These are phyloP conservation scores for Musa acuminata DNA, from an alignment of 176 grass and related monocot species.

Conservation along the genomic window DNA sequence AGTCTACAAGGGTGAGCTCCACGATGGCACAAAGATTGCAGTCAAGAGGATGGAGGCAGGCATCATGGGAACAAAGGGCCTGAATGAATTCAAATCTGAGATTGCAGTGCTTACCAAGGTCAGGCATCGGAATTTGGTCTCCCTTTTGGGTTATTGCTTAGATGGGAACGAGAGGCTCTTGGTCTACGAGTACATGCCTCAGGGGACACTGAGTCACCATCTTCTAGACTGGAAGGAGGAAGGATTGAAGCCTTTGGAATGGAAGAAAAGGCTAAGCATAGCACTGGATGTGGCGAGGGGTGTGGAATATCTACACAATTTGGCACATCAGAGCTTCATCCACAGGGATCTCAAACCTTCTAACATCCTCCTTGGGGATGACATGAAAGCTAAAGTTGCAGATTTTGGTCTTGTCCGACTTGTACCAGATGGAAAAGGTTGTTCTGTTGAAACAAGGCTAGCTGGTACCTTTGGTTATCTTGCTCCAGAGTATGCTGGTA, in stretches of 20 bases:
- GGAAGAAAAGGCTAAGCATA: constrained; percentile 25
- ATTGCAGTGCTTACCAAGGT: constrained; percentile 24
- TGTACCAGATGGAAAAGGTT: constrained; percentile 16
- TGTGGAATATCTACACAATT: constrained; percentile 26
- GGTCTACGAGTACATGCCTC: constrained; percentile 28
- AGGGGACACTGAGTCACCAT: constrained; percentile 19
- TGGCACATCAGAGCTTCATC: constrained; percentile 23
- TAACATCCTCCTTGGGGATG: constrained; percentile 29
- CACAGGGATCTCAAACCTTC: constrained; percentile 29
- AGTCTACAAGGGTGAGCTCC: constrained; percentile 25
- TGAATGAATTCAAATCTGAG: constrained; percentile 22
- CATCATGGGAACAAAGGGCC: background rate
- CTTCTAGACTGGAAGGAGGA: constrained; percentile 14
- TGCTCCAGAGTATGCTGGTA: constrained; percentile 27
- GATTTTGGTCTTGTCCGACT: constrained; percentile 27
- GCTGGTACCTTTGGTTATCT: constrained; percentile 31
- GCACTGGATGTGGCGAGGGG: constrained; percentile 23
- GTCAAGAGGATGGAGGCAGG: constrained; percentile 26
- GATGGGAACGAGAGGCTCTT: constrained; percentile 26
- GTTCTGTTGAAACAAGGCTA: constrained; percentile 19
- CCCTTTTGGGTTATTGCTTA: constrained; percentile 25
- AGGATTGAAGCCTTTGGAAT: constrained; percentile 8
- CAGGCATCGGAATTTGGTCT: constrained; percentile 19
- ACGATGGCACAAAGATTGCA: constrained; percentile 24
- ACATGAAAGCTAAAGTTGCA: constrained; percentile 28